Evolutionary conservation across 73 alveolate species (phyloP).

Genomic region (Stentor roeselii): DNA sequence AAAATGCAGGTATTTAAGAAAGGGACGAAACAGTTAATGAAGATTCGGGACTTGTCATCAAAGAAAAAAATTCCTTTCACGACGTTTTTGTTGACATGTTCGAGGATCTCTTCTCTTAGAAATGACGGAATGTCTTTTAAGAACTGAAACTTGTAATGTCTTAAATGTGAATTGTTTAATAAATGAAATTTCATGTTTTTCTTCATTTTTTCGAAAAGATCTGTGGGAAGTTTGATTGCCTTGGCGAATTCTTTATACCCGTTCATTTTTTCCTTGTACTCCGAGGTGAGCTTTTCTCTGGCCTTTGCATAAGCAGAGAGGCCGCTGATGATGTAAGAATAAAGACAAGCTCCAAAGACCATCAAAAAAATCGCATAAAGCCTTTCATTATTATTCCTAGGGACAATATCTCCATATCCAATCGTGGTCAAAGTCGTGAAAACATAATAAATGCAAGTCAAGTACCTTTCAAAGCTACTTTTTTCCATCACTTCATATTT

Average conservation of each 20-base stretch:
- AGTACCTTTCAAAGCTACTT: conserved; percentile 45
- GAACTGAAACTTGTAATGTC: conserved; percentile 33
- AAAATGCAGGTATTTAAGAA: too few relatives aligned
- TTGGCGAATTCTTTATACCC: conserved; percentile 44
- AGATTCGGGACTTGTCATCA: conserved; percentile 37
- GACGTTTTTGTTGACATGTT: conserved; percentile 37
- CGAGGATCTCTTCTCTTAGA: conserved; percentile 33
- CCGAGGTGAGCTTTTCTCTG: too few relatives aligned
- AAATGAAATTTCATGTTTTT: conserved; percentile 34
- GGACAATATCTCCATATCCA: conserved; percentile 82
- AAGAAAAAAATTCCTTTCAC: conserved; percentile 35
- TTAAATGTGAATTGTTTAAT: conserved; percentile 28
- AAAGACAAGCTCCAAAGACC: conserved; percentile 48
- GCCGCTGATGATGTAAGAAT: conserved; percentile 57
- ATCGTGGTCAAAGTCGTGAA: conserved; percentile 64
- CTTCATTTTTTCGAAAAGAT: conserved; percentile 28
- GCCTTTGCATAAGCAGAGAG: conserved; percentile 48
- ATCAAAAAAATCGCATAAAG: conserved; percentile 46
- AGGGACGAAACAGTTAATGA: conserved; percentile 38
- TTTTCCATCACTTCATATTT: conserved; percentile 41
- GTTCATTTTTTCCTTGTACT: too few relatives aligned
- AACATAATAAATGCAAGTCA: conserved; percentile 67
- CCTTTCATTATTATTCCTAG: conserved; percentile 69
- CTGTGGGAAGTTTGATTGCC: conserved; percentile 32
- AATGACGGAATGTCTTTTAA: conserved; percentile 43